These are phyloP conservation scores for Yamadazyma philogaea DNA, from an alignment of 805 yeast species.

Conservation along the genomic window DNA sequence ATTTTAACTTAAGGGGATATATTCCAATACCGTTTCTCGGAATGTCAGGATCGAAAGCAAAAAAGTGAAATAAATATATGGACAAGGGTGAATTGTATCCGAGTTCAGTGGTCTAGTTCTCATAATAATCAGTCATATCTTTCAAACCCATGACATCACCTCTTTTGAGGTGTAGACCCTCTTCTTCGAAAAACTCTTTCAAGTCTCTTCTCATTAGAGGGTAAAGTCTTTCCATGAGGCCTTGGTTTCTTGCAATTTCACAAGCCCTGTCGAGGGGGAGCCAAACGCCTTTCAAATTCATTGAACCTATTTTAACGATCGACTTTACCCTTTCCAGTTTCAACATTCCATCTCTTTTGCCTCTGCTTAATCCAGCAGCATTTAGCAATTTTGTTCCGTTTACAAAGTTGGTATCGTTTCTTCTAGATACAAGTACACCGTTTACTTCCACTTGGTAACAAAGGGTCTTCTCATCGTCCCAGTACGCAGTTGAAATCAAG, in stretches of 20 bases:
- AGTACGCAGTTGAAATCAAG: constrained; percentile 31
- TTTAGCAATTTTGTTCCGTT: constrained; percentile 40
- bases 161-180: constrained; percentile 24
- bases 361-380: constrained; percentile 39
- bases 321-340: constrained; percentile 30
- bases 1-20: background rate
- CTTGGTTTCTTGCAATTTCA: constrained; percentile 41
- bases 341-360: constrained; percentile 39
- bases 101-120: background rate
- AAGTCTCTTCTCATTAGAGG: constrained; percentile 35
- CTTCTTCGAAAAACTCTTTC: constrained; percentile 22
- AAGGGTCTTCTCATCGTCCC: constrained; percentile 37
- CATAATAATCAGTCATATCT: background rate
- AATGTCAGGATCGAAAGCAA: background rate
- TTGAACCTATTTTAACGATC: constrained; percentile 36
- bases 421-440: constrained; percentile 32
- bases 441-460: constrained; percentile 38
- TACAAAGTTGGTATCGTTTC: constrained; percentile 33
- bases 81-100: background rate
- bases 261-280: constrained; percentile 38
- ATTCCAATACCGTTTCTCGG: background rate
- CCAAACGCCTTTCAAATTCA: constrained; percentile 43
- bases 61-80: too few species aligned
- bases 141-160: constrained; percentile 8
- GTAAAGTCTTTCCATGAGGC: constrained; percentile 28